phyloP scores from a whole-genome alignment of 2,329 filamentous ascomycete species.

The Penicillium sp. region DNA sequence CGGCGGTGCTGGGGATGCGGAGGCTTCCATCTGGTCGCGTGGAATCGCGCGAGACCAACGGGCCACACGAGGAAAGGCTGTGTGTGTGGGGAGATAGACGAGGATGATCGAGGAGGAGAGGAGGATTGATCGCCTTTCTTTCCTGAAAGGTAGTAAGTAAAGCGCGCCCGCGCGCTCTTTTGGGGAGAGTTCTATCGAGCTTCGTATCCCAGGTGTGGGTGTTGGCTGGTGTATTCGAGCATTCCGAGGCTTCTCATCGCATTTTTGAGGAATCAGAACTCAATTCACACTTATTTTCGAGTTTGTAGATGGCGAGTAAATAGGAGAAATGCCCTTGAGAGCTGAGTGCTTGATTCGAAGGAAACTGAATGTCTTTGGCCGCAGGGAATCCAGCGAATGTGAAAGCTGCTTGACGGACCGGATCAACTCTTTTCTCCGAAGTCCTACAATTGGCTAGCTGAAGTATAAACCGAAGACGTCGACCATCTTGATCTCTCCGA shows the following conservation, averaged over 20 bases:
- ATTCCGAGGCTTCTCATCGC: constrained; percentile 16
- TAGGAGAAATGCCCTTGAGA: not conserved
- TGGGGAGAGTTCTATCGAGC: constrained; percentile 11
- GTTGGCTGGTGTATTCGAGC: constrained; percentile 16
- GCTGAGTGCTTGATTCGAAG: not conserved
- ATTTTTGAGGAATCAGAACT: not conserved
- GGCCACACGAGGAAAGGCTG: not conserved
- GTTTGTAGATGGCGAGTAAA: not conserved
- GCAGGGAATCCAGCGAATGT: not conserved
- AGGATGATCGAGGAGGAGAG: not conserved
- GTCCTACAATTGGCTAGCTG: not conserved
- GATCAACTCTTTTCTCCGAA: not conserved
- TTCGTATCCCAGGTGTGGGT: constrained; percentile 16
- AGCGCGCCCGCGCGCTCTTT: constrained; percentile 29
- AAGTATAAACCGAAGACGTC: not conserved
- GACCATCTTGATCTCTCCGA: no score
- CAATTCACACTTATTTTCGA: not conserved
- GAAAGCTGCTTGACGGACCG: not conserved
- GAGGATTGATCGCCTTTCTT: not conserved
- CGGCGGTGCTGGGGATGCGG: constrained; percentile 29
- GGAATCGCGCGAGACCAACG: not conserved
- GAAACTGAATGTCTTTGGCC: not conserved
- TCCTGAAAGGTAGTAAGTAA: not conserved
- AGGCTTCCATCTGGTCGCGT: constrained; percentile 33
- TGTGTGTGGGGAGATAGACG: not conserved